phyloP scores from a whole-genome alignment of 1,139 yeast genomes.

The Diutina ranongensis region DNA sequence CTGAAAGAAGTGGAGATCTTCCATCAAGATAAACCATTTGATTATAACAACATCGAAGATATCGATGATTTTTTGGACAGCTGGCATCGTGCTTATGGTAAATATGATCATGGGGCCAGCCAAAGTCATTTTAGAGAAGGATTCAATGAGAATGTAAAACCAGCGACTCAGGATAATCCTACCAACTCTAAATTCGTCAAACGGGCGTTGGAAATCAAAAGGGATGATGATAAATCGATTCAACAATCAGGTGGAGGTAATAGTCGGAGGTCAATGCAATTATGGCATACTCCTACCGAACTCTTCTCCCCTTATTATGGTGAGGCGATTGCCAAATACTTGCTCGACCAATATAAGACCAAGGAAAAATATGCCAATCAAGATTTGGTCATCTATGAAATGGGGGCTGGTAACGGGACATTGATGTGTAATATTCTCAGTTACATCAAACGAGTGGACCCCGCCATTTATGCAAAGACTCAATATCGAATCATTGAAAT shows the following conservation, averaged over 20 bases:
- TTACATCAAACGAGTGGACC: conserved; percentile 50
- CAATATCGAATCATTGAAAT: conserved; percentile 71
- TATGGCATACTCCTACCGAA: conserved; percentile 91
- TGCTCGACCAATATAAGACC: conserved; percentile 56
- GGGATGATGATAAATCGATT: conserved; percentile 16
- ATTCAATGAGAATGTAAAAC: not conserved
- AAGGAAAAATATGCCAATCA: conserved; percentile 49
- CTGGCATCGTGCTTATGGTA: conserved; percentile 59
- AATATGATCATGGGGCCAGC: conserved; percentile 30
- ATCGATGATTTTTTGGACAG: conserved; percentile 59
- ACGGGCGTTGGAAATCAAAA: conserved; percentile 22
- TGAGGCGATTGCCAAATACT: conserved; percentile 67
- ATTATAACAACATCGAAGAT: conserved; percentile 45
- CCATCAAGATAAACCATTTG: conserved; percentile 49
- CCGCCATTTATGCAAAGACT: conserved; percentile 60
- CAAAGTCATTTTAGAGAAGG: not conserved
- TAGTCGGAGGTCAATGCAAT: conserved; percentile 40
- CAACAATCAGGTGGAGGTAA: conserved; percentile 12
- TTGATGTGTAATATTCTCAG: conserved; percentile 70
- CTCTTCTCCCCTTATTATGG: conserved; percentile 77
- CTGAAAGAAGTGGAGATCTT: conserved; percentile 70
- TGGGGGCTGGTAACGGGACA: conserved; percentile 90
- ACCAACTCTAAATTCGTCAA: conserved; percentile 15
- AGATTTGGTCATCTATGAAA: conserved; percentile 66
- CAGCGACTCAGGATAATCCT: not conserved